Conservation (phyloP, 202 grass and related monocot genomes). For the Brachypodium distachyon region DNA sequence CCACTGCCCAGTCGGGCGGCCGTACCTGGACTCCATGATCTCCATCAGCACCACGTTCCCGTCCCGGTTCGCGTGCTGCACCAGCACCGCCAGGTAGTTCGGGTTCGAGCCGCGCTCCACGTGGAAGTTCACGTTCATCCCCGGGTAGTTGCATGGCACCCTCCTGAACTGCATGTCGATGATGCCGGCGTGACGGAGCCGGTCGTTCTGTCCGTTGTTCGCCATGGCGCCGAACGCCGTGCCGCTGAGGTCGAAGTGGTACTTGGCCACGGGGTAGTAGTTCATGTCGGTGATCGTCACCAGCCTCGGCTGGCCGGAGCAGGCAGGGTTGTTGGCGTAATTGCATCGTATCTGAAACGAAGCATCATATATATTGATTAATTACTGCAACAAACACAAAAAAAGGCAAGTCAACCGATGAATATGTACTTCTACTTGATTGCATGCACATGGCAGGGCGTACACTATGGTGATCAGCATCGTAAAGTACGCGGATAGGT, state of each 20-base stretch:
- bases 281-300: constrained; percentile 73
- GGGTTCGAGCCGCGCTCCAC: constrained; percentile 70
- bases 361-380: too few relatives aligned
- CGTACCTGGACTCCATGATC: constrained; percentile 37
- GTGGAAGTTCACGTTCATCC: constrained; percentile 62
- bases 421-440: not conserved
- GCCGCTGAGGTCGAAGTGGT: constrained; percentile 90
- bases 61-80: constrained; percentile 57
- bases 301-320: constrained; percentile 54
- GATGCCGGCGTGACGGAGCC: constrained; percentile 70
- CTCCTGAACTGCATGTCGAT: constrained; percentile 70
- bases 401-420: not conserved
- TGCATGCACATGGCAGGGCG: not conserved
- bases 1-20: constrained; percentile 11
- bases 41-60: constrained; percentile 64
- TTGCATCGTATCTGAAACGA: constrained; percentile 48
- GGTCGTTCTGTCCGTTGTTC: constrained; percentile 27
- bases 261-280: constrained; percentile 47
- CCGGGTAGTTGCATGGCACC: constrained; percentile 65
- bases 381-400: not conserved
- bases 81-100: constrained; percentile 56
- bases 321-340: constrained; percentile 9
- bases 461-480: not conserved
- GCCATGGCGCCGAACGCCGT: constrained; percentile 84
- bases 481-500: not conserved